These are phyloP conservation scores for Xylaria sp. DNA, from an alignment of 2,329 filamentous ascomycete genomes.

Conservation along the genomic window DNA sequence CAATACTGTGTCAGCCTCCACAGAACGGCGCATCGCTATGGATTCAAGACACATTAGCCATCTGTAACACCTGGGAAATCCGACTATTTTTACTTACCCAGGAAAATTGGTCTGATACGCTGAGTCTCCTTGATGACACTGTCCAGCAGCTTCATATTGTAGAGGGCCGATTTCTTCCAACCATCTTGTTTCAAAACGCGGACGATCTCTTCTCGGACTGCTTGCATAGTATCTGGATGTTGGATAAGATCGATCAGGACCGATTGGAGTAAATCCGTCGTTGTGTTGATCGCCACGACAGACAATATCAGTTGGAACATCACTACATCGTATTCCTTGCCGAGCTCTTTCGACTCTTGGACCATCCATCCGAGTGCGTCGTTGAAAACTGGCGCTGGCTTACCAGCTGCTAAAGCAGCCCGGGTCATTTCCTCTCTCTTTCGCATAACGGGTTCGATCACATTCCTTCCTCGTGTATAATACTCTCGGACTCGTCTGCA, in stretches of 20 bases:
- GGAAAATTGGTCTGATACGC: conserved; percentile 37
- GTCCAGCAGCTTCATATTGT: conserved; percentile 44
- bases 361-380: conserved; percentile 50
- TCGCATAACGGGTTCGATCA: conserved; percentile 30
- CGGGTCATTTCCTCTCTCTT: conserved; percentile 28
- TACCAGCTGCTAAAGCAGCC: conserved; percentile 24
- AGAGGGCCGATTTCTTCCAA: conserved; percentile 36
- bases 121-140: conserved; percentile 46
- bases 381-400: conserved; percentile 31
- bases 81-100: conserved; percentile 25
- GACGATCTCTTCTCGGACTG: conserved; percentile 51
- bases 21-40: conserved; percentile 32
- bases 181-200: conserved; percentile 29
- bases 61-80: not conserved
- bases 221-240: conserved; percentile 48
- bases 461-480: conserved; percentile 36
- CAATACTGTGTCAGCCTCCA: conserved; percentile 24
- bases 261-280: conserved; percentile 41
- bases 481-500: conserved; percentile 41
- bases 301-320: conserved; percentile 40
- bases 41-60: not conserved
- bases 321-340: conserved; percentile 35
- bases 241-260: conserved; percentile 49
- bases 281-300: conserved; percentile 46
- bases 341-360: conserved; percentile 39